Evolutionary conservation across 2,329 filamentous ascomycete genomes (phyloP), one percentile per base, ranked within the genome.

Genomic region (Aspergillus felis): DNA sequence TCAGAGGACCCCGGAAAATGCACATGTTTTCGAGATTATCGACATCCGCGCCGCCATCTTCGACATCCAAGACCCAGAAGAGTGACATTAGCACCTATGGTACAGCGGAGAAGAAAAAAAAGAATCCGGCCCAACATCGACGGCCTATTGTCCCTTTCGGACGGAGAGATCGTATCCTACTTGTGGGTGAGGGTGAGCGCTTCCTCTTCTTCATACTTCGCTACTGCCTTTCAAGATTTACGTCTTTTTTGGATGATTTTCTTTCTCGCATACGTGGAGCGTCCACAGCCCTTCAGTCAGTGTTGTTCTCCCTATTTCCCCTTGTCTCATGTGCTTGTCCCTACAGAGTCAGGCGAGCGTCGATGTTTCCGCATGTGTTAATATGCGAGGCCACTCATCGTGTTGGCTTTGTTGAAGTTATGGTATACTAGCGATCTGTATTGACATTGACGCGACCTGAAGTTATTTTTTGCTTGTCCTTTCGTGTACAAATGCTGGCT

Each of bases 151-250:
- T 77, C 50, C 77, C 76, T 1, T 79, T 79, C 61, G 62, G 70
- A 38, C 71, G 63, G 50, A 68, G 63, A 24, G 77, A 79, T 69
- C 70, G 75, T 49, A 70, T 79, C 48, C 64, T 79, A 27, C 64
- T 79, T 28, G 63, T 79, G 64, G 77, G 77, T 14, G 77, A 79
- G 68, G 77, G 77, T 76, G 58, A 66, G 74, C 64, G 53, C 35
- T 35, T 38, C 51, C 64, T 54, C 35, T 35, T 35, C 51, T 59
- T 53, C 44, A 65, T 59, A 56, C 51, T 32, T 46, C 55, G 41
- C 47, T 57, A 17, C 52, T 47, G 53, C 60, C 22, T 47, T 50
- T 41, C 55, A 3, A 38, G 20, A 14, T 50, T 53, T 49, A 35
- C 17, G 3, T 50, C 32, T 24, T 25, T 2, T 47, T 58, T 56